Percentiles rank a stretch among this genome's conserved stretches.
Conservation (phyloP, 2,329 filamentous ascomycete species). For the Cercospora nicotianae region DNA sequence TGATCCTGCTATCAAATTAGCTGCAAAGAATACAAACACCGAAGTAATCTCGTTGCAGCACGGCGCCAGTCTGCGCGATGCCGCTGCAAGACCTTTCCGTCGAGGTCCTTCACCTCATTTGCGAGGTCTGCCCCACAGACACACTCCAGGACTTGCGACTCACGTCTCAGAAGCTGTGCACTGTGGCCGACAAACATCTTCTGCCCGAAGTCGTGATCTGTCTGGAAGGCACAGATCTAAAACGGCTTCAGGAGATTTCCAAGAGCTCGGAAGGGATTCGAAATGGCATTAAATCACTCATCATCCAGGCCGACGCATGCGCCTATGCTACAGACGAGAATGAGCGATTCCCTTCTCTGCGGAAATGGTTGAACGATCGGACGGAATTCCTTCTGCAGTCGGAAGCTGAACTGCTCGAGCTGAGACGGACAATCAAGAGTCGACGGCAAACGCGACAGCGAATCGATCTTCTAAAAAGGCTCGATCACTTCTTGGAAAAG, state of each 20-base stretch:
- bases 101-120: constrained; percentile 7
- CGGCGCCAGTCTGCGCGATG: neutral
- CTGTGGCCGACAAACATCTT: neutral
- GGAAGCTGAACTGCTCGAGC: neutral
- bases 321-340: neutral
- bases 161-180: constrained; percentile 1
- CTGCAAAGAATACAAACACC: neutral
- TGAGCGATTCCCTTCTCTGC: neutral
- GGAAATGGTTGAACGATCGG: neutral
- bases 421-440: neutral
- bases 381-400: neutral
- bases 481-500: neutral
- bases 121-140: neutral
- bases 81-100: neutral
- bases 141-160: constrained; percentile 1
- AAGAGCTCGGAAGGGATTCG: neutral
- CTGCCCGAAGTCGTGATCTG: constrained; percentile 2
- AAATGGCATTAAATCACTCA: neutral
- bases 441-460: neutral
- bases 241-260: neutral
- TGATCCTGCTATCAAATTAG: neutral
- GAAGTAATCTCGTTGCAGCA: neutral
- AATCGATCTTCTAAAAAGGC: neutral
- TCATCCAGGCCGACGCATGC: neutral
- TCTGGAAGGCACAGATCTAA: neutral